phyloP scores from a whole-genome alignment of 2,329 filamentous ascomycete genomes.

The Talaromyces sp. region DNA sequence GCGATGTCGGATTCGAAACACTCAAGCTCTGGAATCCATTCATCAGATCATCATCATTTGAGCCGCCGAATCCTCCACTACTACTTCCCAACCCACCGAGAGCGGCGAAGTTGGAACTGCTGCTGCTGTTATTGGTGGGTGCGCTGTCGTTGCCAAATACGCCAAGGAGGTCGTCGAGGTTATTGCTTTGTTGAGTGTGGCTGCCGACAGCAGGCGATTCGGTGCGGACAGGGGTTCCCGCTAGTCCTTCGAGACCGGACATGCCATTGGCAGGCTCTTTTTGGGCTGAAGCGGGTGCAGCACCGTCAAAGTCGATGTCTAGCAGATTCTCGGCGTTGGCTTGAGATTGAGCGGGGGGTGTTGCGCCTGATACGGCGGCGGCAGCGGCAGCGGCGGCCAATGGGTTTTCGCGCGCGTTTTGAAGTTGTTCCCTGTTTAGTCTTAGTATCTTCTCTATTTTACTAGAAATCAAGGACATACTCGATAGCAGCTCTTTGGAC shows the following conservation, averaged over 20 bases:
- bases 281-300: constrained; percentile 82
- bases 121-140: constrained; percentile 21
- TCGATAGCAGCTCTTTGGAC: constrained; percentile 95
- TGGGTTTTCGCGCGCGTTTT: constrained; percentile 90
- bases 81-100: constrained; percentile 29
- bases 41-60: constrained; percentile 57
- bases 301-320: constrained; percentile 94
- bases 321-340: constrained; percentile 90
- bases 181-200: constrained; percentile 48
- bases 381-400: constrained; percentile 79
- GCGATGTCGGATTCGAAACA: constrained; percentile 49
- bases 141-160: constrained; percentile 57
- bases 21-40: constrained; percentile 82
- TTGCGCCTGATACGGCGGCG: constrained; percentile 57
- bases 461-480: constrained; percentile 33
- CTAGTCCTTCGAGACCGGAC: constrained; percentile 59
- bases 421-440: constrained; percentile 67
- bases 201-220: constrained; percentile 35
- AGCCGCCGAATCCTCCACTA: constrained; percentile 26
- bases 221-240: constrained; percentile 55
- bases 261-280: constrained; percentile 60
- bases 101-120: constrained; percentile 22
- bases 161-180: constrained; percentile 78
- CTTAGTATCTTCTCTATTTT: no score
- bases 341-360: constrained; percentile 53